Base-by-base conservation (phyloP, 768 basidiomycete species). In the Hydnum rufescens region DNA sequence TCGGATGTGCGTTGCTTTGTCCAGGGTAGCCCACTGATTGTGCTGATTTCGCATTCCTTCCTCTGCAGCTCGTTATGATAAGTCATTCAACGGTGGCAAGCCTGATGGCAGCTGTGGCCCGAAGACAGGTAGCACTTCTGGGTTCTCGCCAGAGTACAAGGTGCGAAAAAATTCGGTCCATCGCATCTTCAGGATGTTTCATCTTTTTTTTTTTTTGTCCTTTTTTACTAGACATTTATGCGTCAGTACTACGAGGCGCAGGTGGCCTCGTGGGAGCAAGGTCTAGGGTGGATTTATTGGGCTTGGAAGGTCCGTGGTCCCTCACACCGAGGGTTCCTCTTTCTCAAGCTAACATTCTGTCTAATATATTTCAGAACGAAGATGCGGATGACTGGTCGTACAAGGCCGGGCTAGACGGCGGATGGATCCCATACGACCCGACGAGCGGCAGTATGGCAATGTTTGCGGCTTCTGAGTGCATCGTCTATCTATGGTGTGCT, bases 291-390 rank as follows among this genome's bases (percentile, higher is more conserved):
- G 81, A 67, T 80, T 3, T 81, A 71, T 57, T 82, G 80, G 80
- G 75, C 80, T 4, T 83, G 82, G 82, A 83, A 82, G 72, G 78
- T 76, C n/a, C n/a, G n/a, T n/a, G n/a, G n/a, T n/a, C n/a, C n/a
- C n/a, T n/a, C n/a, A n/a, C n/a, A n/a, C n/a, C n/a, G n/a, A n/a
- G n/a, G n/a, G n/a, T n/a, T n/a, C n/a, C n/a, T n/a, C n/a, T n/a
- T n/a, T n/a, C n/a, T n/a, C n/a, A n/a, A n/a, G n/a, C n/a, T n/a
- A n/a, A n/a, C n/a, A n/a, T n/a, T n/a, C n/a, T n/a, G n/a, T n/a
- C n/a, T 39, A 39, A 13, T 39, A 13, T 22, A 47, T 26, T 28
- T 13, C 25, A 78, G 74, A 68, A 74, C 3, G 81, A 83, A 64
- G 73, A 71, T 56, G 77, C 75, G 18, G 78, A 80, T 61, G 77